These are phyloP conservation scores for Rossbeevera mucosa DNA, from an alignment of 768 basidiomycete genomes.

Conservation along the genomic window DNA sequence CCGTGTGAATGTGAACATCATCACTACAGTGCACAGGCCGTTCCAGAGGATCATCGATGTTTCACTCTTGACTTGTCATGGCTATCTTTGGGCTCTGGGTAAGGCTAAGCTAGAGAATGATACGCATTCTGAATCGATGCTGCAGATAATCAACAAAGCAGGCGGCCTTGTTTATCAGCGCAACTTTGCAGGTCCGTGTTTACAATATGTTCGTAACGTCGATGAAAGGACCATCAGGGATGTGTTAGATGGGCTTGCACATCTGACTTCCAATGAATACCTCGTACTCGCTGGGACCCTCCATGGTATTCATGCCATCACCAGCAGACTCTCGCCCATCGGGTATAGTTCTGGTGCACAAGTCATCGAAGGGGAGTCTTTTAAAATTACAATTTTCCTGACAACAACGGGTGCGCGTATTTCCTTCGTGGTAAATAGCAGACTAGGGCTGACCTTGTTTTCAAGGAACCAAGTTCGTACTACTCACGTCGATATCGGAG, in stretches of 20 bases:
- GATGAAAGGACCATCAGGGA: not conserved
- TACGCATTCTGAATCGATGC: not conserved
- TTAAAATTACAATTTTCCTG: slow-evolving; percentile 89
- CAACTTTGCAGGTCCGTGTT: slow-evolving; percentile 73
- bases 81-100: slow-evolving; percentile 83
- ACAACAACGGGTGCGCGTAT: slow-evolving; percentile 73
- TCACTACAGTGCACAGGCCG: too few relatives aligned
- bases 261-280: slow-evolving; percentile 89
- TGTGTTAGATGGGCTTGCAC: slow-evolving; percentile 78
- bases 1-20: slow-evolving; percentile 20
- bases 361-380: slow-evolving; percentile 92
- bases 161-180: slow-evolving; percentile 94
- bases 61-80: slow-evolving; percentile 40
- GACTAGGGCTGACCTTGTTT: not conserved
- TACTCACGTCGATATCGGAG: slow-evolving; percentile 79
- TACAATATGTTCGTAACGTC: not conserved
- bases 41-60: not conserved
- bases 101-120: slow-evolving; percentile 19
- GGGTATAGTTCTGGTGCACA: slow-evolving; percentile 83
- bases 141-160: slow-evolving; percentile 94
- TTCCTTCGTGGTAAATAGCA: not conserved
- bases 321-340: slow-evolving; percentile 81
- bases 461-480: slow-evolving; percentile 91
- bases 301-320: slow-evolving; percentile 99
- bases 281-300: slow-evolving; percentile 94